These are phyloP conservation scores for Leptographium lundbergii DNA, from an alignment of 2,329 filamentous ascomycete genomes.

Conservation along the genomic window DNA sequence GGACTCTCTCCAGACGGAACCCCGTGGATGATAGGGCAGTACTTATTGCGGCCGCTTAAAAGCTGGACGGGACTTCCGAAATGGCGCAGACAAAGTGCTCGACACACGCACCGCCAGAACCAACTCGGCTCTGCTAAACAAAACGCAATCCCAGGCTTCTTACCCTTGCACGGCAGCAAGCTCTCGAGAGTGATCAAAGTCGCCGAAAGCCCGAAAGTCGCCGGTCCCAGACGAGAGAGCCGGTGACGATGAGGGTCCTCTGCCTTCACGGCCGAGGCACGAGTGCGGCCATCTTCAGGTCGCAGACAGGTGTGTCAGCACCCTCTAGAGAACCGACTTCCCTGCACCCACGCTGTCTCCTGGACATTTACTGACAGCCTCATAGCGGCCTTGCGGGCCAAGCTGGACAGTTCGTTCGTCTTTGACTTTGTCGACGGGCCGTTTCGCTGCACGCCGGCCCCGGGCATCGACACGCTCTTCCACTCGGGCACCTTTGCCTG, in stretches of 20 bases:
- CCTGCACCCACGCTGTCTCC: too few species aligned
- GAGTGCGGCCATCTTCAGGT: conserved; percentile 22
- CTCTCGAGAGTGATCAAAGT: neutral
- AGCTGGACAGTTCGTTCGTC: conserved; percentile 17
- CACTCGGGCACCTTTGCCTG: conserved; percentile 17
- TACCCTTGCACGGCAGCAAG: neutral
- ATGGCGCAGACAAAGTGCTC: neutral
- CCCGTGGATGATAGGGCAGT: neutral
- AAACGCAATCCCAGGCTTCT: too few species aligned
- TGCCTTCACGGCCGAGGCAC: conserved; percentile 26
- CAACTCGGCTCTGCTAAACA: too few species aligned
- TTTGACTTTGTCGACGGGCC: conserved; percentile 25
- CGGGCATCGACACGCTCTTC: conserved; percentile 22
- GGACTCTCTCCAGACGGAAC: conserved; percentile 4
- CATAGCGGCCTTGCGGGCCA: conserved; percentile 21
- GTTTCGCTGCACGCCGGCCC: conserved; percentile 17
- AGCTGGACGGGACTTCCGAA: too few species aligned
- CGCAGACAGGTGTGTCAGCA: conserved; percentile 20
- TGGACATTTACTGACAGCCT: neutral
- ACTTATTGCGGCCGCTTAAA: too few species aligned
- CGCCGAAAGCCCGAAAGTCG: neutral
- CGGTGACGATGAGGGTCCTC: conserved; percentile 19
- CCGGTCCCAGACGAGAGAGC: neutral
- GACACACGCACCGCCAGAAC: too few species aligned
- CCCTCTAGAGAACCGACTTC: too few species aligned